These are phyloP conservation scores for Leccinum uliginosum DNA, from an alignment of 768 basidiomycete species.

Conservation along the genomic window DNA sequence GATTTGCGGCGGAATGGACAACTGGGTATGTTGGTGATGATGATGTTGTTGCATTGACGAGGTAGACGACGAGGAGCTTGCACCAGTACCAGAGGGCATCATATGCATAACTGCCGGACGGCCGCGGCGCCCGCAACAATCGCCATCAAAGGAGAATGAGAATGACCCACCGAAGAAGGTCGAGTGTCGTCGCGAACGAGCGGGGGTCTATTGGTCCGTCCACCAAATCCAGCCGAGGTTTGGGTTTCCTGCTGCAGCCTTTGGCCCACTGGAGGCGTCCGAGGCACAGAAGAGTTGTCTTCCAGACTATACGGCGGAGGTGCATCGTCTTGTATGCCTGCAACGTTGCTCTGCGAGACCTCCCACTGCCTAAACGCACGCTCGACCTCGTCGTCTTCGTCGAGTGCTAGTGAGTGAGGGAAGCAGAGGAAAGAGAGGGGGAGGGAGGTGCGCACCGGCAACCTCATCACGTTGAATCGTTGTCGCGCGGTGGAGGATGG, in stretches of 20 bases:
- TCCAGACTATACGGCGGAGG: conserved; percentile 69
- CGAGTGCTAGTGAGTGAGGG: too few relatives aligned
- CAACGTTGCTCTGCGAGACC: neutral
- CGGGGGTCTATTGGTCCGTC: neutral
- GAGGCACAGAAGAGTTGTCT: conserved; percentile 14
- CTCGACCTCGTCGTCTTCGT: conserved; percentile 16
- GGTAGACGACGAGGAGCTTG: neutral
- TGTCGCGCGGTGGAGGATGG: too few relatives aligned
- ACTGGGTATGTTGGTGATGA: neutral
- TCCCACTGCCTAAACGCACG: conserved; percentile 45
- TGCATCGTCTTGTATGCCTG: conserved; percentile 41
- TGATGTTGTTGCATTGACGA: neutral
- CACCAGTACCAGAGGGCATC: neutral
- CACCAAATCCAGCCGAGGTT: neutral
- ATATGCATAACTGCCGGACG: neutral
- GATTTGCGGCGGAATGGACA: conserved; percentile 7
- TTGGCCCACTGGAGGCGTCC: neutral
- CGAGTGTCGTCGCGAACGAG: neutral
- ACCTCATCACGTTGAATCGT: too few relatives aligned
- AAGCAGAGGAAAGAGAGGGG: too few relatives aligned
- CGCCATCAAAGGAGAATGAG: conserved; percentile 6
- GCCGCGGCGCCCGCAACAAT: neutral
- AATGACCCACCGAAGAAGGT: conserved; percentile 1
- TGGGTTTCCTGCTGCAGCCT: neutral
- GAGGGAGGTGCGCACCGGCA: too few relatives aligned